Conservation (phyloP, 2,329 filamentous ascomycete species). For the Pseudocercospora crystallina region DNA sequence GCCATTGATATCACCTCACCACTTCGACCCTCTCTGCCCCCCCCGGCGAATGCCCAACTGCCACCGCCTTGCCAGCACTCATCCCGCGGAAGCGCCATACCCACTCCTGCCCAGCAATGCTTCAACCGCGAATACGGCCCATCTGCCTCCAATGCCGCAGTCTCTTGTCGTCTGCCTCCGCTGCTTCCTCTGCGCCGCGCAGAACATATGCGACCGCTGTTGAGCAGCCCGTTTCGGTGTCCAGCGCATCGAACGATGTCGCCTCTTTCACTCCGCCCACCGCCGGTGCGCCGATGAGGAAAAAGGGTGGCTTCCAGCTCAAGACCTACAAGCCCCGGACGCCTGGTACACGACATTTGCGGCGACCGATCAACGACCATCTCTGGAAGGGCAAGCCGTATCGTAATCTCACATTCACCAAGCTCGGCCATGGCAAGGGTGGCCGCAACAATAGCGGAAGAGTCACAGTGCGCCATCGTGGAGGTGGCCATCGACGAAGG, state of each 20-base stretch:
- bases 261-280: constrained; percentile 35
- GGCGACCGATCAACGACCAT: constrained; percentile 91
- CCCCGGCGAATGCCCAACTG: too few relatives aligned
- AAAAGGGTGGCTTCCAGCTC: constrained; percentile 51
- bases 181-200: constrained; percentile 12
- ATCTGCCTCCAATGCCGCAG: constrained; percentile 50
- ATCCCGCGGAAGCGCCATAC: too few relatives aligned
- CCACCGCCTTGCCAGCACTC: too few relatives aligned
- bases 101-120: constrained; percentile 57
- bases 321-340: constrained; percentile 92
- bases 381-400: constrained; percentile 91
- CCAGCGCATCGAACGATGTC: constrained; percentile 28
- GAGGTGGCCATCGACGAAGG: constrained; percentile 86
- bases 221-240: constrained; percentile 31
- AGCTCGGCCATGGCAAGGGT: constrained; percentile 89
- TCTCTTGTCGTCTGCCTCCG: constrained; percentile 43
- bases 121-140: constrained; percentile 64
- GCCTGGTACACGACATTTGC: constrained; percentile 86
- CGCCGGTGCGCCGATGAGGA: constrained; percentile 32
- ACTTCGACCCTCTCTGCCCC: too few relatives aligned
- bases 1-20: too few relatives aligned
- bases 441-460: constrained; percentile 85
- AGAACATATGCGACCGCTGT: constrained; percentile 56
- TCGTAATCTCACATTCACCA: constrained; percentile 79
- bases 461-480: constrained; percentile 86